Conservation (phyloP, 2,329 filamentous ascomycete species). For the Falciphora oryzae region DNA sequence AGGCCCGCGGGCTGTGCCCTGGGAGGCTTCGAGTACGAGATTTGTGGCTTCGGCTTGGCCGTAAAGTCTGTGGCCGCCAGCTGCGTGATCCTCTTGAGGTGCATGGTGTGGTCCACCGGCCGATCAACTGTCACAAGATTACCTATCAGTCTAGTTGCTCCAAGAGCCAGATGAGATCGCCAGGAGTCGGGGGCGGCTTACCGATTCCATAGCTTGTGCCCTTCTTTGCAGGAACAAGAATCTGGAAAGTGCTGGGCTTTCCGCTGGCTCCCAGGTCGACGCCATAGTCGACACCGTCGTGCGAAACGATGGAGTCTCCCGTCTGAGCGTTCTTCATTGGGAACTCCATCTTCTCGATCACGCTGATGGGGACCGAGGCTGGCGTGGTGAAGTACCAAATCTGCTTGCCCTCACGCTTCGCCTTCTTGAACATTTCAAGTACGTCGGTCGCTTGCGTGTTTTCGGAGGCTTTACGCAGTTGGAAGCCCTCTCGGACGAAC, state of each 20-base stretch:
- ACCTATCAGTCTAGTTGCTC: slow-evolving; percentile 23
- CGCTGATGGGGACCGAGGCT: slow-evolving; percentile 60
- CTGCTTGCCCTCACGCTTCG: slow-evolving; percentile 62
- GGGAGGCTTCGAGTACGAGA: slow-evolving; percentile 41
- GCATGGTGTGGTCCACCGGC: slow-evolving; percentile 53
- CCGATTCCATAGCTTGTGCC: slow-evolving; percentile 48
- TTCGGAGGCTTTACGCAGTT: slow-evolving; percentile 42
- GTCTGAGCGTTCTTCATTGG: slow-evolving; percentile 48
- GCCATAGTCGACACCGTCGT: slow-evolving; percentile 59
- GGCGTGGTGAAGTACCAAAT: slow-evolving; percentile 78
- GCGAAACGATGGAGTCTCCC: slow-evolving; percentile 50
- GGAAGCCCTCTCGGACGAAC: slow-evolving; percentile 46
- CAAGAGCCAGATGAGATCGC: slow-evolving; percentile 12
- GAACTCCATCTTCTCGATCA: slow-evolving; percentile 60
- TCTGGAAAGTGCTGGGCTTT: slow-evolving; percentile 46
- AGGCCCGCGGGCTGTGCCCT: slow-evolving; percentile 63
- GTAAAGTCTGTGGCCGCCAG: slow-evolving; percentile 37
- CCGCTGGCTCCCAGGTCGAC: slow-evolving; percentile 48
- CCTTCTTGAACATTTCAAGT: slow-evolving; percentile 49
- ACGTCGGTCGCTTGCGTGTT: slow-evolving; percentile 38
- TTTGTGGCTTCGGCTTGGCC: slow-evolving; percentile 12
- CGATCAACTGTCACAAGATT: slow-evolving; percentile 29
- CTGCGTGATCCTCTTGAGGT: slow-evolving; percentile 57
- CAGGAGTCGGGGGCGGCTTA: slow-evolving; percentile 29
- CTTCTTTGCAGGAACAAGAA: slow-evolving; percentile 54